Evolutionary conservation across 108 stramenopile genomes (phyloP).

Genomic region (Fistulifera pelliculosa): DNA sequence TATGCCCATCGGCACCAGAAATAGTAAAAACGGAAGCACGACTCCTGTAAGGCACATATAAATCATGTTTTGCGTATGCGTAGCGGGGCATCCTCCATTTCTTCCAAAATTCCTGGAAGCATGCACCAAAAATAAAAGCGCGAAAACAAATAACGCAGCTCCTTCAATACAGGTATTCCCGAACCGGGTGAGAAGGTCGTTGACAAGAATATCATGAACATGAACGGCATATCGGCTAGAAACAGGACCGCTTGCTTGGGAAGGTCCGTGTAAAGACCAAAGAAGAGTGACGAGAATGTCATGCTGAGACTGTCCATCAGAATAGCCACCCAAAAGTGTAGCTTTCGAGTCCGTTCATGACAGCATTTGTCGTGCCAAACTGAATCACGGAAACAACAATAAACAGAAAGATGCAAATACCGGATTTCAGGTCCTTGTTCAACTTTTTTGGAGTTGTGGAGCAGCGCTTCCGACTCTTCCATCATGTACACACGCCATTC

Average conservation of each 20-base stretch:
- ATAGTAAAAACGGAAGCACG: conserved; percentile 20
- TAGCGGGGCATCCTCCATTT: conserved; percentile 58
- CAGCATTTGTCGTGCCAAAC: conserved; percentile 20
- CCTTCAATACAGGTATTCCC: conserved; percentile 42
- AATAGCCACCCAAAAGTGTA: conserved; percentile 36
- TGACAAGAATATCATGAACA: conserved; percentile 62
- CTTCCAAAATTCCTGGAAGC: conserved; percentile 33
- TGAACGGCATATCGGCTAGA: conserved; percentile 36
- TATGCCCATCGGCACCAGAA: background rate
- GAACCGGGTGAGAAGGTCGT: conserved; percentile 58
- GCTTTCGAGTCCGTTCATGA: conserved; percentile 22
- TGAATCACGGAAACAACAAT: conserved; percentile 27
- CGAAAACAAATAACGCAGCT: conserved; percentile 48
- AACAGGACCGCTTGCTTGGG: conserved; percentile 30
- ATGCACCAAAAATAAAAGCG: conserved; percentile 63
- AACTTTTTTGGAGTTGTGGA: conserved; percentile 39
- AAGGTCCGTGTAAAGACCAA: conserved; percentile 39
- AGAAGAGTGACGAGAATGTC: conserved; percentile 6
- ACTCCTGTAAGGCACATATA: conserved; percentile 28
- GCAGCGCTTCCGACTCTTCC: conserved; percentile 56
- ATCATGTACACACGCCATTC: conserved; percentile 53
- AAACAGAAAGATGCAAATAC: conserved; percentile 15
- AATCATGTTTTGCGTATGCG: conserved; percentile 17
- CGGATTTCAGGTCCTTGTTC: conserved; percentile 21
- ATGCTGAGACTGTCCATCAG: conserved; percentile 34